Conservation (phyloP, 2,329 filamentous ascomycete species). For the Colletotrichum camelliae region DNA sequence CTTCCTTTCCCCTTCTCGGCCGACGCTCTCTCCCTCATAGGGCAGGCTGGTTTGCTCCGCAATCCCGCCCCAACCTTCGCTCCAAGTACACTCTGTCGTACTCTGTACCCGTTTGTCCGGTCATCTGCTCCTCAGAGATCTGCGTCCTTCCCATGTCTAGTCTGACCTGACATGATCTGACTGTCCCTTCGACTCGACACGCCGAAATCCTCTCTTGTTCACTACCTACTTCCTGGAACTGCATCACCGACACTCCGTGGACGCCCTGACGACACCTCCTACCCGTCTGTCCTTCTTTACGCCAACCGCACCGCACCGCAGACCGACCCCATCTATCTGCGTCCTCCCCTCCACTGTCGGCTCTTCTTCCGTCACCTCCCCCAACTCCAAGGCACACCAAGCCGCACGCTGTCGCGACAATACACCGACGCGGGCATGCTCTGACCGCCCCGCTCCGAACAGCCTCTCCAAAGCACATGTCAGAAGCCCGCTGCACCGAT, state of each 20-base stretch:
- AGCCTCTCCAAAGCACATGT: constrained; percentile 12
- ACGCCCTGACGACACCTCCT: neutral
- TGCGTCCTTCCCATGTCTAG: constrained; percentile 5
- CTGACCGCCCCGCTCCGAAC: constrained; percentile 3
- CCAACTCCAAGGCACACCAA: neutral
- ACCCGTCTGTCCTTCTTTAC: neutral
- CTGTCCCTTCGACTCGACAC: neutral
- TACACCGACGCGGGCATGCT: constrained; percentile 10
- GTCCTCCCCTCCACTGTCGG: neutral
- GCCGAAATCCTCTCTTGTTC: neutral
- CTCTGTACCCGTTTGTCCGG: neutral
- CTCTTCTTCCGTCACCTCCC: neutral
- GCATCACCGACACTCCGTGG: neutral
- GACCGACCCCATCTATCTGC: neutral
- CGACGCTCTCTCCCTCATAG: neutral
- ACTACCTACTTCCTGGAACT: neutral
- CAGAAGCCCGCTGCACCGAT: neutral
- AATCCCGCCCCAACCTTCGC: neutral
- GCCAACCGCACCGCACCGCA: neutral
- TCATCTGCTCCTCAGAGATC: constrained; percentile 17
- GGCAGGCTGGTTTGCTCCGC: neutral
- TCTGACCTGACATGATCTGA: neutral
- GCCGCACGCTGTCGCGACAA: neutral
- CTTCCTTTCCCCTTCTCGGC: constrained; percentile 12
- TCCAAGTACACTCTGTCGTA: neutral